Base-by-base conservation (phyloP, 2,329 filamentous ascomycete species). In the Alternaria gaisen region DNA sequence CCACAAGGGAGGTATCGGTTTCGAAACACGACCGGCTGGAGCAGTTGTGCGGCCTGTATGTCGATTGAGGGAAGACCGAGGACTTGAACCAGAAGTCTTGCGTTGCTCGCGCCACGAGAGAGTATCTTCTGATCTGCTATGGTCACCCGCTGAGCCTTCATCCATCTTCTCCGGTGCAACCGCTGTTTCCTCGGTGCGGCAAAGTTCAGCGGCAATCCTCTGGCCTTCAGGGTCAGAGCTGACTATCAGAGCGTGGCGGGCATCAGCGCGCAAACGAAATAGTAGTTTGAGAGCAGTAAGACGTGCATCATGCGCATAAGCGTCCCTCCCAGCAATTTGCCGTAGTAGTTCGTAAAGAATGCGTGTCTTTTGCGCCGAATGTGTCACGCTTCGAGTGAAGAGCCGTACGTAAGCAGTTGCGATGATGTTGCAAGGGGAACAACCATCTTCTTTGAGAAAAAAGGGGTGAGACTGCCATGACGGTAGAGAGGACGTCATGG, bases 221-320 rank as follows among this genome's bases (percentile, higher is more conserved):
- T 90, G 87, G 28, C 88, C 90, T 74, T 97, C 92, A 2, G 90
- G 87, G 30, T 87, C 86, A 34, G 86, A 80, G 8, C 88, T 88
- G 54, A 97, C 82, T 59, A 90, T 92, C 4, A 97, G 85, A 44
- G 89, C 86, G 66, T 94, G 88, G 10, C 90, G 88, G 75, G 91
- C 92, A 77, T 97, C 93, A 22, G 93, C 92, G 60, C 94, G 87
- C 30, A 97, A 81, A 43, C 94, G 88, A 74, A 96, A 94, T 2
- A 97, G 82, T 43, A 79, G 65, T 54, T 77, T 79, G 10, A 80
- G 67, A 6, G 77, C 75, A 14, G 74, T 74, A 44, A 80, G 67
- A 5, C 79, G 74, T 34, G 78, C 78, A 66, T 80, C 79, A 43
- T 68, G 74, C 12, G 73, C 69, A 57, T 73, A 76, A 8, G 66